Evolutionary conservation across 148 eudicot species (phyloP).

Genomic region (Camellia lanceoleosa): DNA sequence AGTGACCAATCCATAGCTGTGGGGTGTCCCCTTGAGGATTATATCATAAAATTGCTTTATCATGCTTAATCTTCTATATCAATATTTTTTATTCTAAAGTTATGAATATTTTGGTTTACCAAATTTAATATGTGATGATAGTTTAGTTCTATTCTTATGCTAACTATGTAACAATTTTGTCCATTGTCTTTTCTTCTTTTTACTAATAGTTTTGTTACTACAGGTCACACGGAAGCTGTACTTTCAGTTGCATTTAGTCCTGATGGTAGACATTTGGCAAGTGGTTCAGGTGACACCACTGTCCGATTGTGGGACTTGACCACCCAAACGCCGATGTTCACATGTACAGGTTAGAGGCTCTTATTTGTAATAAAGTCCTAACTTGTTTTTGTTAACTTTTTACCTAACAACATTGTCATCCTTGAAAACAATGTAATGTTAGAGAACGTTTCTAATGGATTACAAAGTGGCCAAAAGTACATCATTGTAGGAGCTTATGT

Average conservation of each 20-base stretch:
- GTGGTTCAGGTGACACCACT: conserved; percentile 97
- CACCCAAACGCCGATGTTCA: conserved; percentile 86
- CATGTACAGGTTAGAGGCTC: conserved; percentile 70
- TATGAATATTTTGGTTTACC: neutral
- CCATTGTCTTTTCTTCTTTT: neutral
- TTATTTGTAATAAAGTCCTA: neutral
- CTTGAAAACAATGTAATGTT: neutral
- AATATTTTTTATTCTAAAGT: neutral
- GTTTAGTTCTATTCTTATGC: neutral
- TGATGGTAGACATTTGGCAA: conserved; percentile 88
- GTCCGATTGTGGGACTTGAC: conserved; percentile 89
- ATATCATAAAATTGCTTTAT: neutral
- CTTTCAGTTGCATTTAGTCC: conserved; percentile 97
- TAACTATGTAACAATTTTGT: neutral
- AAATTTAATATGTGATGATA: neutral
- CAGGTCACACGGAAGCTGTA: conserved; percentile 95
- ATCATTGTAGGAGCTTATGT: neutral
- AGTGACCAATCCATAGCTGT: neutral
- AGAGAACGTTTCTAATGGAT: neutral
- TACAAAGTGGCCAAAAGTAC: neutral
- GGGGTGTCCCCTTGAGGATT: neutral
- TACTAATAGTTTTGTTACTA: conserved; percentile 12
- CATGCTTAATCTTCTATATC: neutral
- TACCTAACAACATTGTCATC: neutral
- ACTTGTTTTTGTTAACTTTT: neutral